phyloP scores from a whole-genome alignment of 371 early-diverging fungal genomes.

The Smittium culicis region DNA sequence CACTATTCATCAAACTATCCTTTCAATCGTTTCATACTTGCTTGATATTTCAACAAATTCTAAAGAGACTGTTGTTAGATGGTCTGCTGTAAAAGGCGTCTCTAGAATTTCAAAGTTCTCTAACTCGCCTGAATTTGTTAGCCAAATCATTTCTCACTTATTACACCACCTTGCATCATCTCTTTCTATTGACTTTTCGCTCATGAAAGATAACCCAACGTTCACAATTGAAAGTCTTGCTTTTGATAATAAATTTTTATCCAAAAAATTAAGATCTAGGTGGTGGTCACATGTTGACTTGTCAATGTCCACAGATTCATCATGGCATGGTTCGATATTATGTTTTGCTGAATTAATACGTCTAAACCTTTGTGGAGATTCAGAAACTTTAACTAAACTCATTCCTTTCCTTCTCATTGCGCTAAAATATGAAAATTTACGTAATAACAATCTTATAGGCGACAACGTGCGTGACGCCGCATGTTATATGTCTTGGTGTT shows the following conservation, averaged over 20 bases:
- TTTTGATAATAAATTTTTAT: no score
- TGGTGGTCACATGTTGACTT: slow-evolving; percentile 38
- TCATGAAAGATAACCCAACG: no score
- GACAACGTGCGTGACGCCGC: slow-evolving; percentile 91
- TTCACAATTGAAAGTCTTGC: no score
- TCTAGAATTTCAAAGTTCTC: background rate
- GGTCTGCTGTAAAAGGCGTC: slow-evolving; percentile 86
- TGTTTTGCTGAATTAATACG: slow-evolving; percentile 83
- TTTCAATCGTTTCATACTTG: background rate
- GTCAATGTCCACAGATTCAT: slow-evolving; percentile 68
- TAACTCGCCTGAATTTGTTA: slow-evolving; percentile 47
- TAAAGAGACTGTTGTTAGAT: slow-evolving; percentile 85
- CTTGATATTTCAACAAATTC: background rate
- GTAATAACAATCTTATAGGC: slow-evolving; percentile 70
- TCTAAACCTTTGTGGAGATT: slow-evolving; percentile 45
- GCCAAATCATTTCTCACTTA: background rate
- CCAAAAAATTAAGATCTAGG: no score
- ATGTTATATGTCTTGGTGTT: slow-evolving; percentile 93
- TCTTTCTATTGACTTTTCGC: no score
- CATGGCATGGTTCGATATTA: slow-evolving; percentile 92
- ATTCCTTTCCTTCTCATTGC: slow-evolving; percentile 68
- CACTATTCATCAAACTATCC: background rate
- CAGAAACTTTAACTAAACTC: slow-evolving; percentile 42
- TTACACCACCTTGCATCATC: background rate
- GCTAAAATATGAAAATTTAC: slow-evolving; percentile 73